Evolutionary conservation across 495 filamentous ascomycete species (phyloP).

Genomic region (Tuber brumale): DNA sequence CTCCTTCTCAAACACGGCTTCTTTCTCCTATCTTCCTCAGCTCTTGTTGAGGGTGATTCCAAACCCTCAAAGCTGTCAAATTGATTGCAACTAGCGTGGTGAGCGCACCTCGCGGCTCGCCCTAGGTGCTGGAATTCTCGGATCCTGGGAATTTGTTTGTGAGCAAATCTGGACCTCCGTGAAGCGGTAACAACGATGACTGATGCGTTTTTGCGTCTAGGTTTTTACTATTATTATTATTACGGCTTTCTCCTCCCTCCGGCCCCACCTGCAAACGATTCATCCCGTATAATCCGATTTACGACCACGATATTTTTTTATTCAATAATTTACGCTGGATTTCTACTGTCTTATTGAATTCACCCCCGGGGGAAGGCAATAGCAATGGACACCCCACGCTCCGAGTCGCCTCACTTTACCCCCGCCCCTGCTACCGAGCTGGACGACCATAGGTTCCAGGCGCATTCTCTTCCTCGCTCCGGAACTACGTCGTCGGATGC

Average conservation of each 20-base stretch:
- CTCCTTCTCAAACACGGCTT: constrained; percentile 18
- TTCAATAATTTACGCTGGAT: not conserved
- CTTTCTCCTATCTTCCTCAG: constrained; percentile 34
- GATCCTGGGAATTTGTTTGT: not conserved
- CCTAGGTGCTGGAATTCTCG: constrained; percentile 12
- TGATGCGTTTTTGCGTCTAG: not conserved
- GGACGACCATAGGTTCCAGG: constrained; percentile 85
- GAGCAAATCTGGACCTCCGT: not conserved
- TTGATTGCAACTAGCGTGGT: constrained; percentile 32
- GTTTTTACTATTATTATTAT: not conserved
- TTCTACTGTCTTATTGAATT: not conserved
- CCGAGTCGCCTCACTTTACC: constrained; percentile 47
- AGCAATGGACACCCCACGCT: constrained; percentile 54
- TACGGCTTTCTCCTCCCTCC: not conserved
- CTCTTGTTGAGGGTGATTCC: constrained; percentile 45
- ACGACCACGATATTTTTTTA: not conserved
- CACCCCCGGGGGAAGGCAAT: constrained; percentile 1
- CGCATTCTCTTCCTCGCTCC: constrained; percentile 52
- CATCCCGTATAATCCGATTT: not conserved
- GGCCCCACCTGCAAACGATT: not conserved
- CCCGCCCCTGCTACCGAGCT: constrained; percentile 80
- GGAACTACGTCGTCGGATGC: constrained; percentile 48
- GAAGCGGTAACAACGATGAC: not conserved
- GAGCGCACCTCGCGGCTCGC: constrained; percentile 32
- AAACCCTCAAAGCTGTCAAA: constrained; percentile 41